Evolutionary conservation across 169 alveolate genomes (phyloP).

Genomic region (Plasmodium relictum): DNA sequence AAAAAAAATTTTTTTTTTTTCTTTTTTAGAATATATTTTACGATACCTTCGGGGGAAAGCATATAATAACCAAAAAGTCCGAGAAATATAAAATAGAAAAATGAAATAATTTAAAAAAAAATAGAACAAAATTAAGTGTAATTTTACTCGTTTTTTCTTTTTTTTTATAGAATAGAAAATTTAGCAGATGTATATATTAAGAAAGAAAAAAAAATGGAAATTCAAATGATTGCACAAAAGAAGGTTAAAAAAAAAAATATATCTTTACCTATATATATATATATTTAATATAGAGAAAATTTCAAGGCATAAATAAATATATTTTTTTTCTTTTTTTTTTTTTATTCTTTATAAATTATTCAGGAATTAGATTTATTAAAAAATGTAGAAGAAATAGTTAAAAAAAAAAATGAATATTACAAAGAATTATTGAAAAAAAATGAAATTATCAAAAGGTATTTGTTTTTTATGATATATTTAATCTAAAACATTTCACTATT

Average conservation of each 20-base stretch:
- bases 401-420: constrained; percentile 49
- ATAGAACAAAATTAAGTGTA: background rate
- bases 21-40: constrained; percentile 16
- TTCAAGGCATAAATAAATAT: background rate
- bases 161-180: constrained; percentile 44
- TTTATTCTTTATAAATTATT: background rate
- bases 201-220: constrained; percentile 45
- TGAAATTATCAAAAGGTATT: constrained; percentile 31
- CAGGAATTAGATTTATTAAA: constrained; percentile 53
- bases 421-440: constrained; percentile 49
- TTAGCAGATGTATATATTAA: constrained; percentile 43
- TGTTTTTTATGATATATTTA: background rate
- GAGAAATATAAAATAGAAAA: background rate
- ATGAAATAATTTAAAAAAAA: background rate
- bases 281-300: background rate
- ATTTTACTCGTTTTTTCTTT: background rate
- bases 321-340: background rate
- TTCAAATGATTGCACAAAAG: constrained; percentile 20
- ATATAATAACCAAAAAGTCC: constrained; percentile 26
- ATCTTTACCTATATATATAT: background rate
- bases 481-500: background rate
- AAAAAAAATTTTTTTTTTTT: background rate
- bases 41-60: constrained; percentile 15
- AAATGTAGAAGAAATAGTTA: constrained; percentile 32
- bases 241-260: constrained; percentile 15